phyloP scores from a whole-genome alignment of 805 yeast genomes.

The Torulaspora gathmanii region DNA sequence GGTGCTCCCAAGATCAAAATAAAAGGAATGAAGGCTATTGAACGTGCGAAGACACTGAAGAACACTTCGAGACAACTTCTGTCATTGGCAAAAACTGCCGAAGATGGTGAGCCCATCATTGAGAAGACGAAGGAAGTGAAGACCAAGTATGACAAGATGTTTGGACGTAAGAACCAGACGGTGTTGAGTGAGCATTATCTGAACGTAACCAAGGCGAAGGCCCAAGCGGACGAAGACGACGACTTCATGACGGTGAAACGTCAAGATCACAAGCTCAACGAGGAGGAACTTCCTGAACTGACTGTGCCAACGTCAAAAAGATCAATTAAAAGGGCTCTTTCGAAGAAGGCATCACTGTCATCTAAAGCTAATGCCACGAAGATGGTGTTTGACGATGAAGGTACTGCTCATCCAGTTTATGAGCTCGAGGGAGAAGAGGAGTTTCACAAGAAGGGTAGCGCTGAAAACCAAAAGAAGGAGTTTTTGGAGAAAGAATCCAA shows the following conservation, averaged over 20 bases:
- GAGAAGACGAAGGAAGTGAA: slow-evolving; percentile 44
- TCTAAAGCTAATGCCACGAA: slow-evolving; percentile 68
- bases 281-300: slow-evolving; percentile 60
- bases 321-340: slow-evolving; percentile 76
- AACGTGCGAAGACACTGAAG: slow-evolving; percentile 62
- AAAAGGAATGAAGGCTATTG: slow-evolving; percentile 43
- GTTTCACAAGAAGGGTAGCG: slow-evolving; percentile 67
- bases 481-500: slow-evolving; percentile 64
- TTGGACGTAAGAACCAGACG: slow-evolving; percentile 88
- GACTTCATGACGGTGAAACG: slow-evolving; percentile 83
- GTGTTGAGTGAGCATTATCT: slow-evolving; percentile 85
- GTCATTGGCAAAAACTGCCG: slow-evolving; percentile 51
- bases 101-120: slow-evolving; percentile 55
- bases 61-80: slow-evolving; percentile 72
- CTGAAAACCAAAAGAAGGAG: slow-evolving; percentile 58
- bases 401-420: slow-evolving; percentile 83
- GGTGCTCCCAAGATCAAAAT: slow-evolving; percentile 93
- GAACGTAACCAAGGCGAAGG: slow-evolving; percentile 54
- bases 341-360: slow-evolving; percentile 68
- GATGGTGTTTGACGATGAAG: slow-evolving; percentile 88
- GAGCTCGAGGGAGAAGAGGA: slow-evolving; percentile 89
- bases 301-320: slow-evolving; percentile 72
- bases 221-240: slow-evolving; percentile 45
- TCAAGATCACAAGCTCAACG: slow-evolving; percentile 63
- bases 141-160: slow-evolving; percentile 93